Base-by-base conservation (phyloP, 2,329 filamentous ascomycete genomes). In the Talaromyces sp. region DNA sequence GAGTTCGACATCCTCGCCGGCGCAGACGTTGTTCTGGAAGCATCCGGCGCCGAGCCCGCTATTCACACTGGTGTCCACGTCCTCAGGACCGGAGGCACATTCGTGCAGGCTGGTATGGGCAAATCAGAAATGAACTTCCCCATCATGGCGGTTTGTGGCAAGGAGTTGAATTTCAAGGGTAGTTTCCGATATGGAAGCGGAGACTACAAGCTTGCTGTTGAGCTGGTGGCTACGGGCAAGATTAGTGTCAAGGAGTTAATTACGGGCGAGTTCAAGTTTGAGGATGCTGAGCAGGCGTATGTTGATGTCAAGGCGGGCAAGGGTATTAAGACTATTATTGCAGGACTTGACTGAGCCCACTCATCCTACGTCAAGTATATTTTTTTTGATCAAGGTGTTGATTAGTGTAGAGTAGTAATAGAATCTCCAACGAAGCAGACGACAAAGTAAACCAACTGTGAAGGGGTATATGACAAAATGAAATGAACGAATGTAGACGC, bases 41-140 rank as follows among this genome's bases (percentile, higher is more conserved):
- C 91, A 13, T 90, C 86, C 34, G 91, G 91, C 38, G 92, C 90
- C 1, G 91, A 93, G 79, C 86, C 90, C 0, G 90, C 88, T 10
- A 92, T 94, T 72, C 91, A 93, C 79, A 85, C 90, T 0, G 86
- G 85, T 38, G 85, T 94, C 72, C 89, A 93, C 78, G 84, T 85
- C 22, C 85, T 93, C 29, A 85, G 88, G 68, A 83, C 83, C 56
- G 91, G 91, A 64, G 91, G 91, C 36, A 89, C 85, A 17, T 94
- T 92, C 72, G 89, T 96, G 8, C 92, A 96, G 80, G 92, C 89
- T 67, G 93, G 93, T 64, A 96, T 97, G 92, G 94, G 94, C 74
- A 91, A 90, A 75, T 79, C 88, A 45, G 91, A 97, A 73, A 93
- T 97, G 77, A 91, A 80, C 8, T 97, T 97, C 82, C 94, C 94